A percentile compares a stretch with the other conserved stretches of the same genome.
phyloP scores from a whole-genome alignment of 129 eudicot species.

The Helianthus tuberosus region DNA sequence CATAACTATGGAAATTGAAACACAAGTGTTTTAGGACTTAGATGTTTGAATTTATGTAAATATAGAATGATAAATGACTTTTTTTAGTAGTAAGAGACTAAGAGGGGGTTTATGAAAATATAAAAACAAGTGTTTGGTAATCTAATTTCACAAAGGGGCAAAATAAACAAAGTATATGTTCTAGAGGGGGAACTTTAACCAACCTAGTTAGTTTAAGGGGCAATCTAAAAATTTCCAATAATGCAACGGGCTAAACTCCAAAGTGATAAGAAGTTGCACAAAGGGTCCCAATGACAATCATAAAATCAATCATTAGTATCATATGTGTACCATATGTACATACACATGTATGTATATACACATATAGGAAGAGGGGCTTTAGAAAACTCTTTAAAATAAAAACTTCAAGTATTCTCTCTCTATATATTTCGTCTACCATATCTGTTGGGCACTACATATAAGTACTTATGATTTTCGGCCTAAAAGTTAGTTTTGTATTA shows the following conservation, averaged over 20 bases:
- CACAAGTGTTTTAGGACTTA: slow-evolving; percentile 19
- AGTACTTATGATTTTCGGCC: too few species aligned
- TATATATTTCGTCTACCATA: not conserved
- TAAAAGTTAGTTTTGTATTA: not conserved
- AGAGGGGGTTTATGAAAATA: slow-evolving; percentile 5
- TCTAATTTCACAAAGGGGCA: slow-evolving; percentile 5
- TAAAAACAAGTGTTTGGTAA: not conserved
- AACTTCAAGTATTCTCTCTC: too few species aligned
- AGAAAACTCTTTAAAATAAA: too few species aligned
- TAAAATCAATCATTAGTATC: slow-evolving; percentile 16
- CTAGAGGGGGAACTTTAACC: slow-evolving; percentile 20
- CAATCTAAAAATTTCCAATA: not conserved
- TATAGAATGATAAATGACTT: slow-evolving; percentile 7
- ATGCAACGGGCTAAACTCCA: slow-evolving; percentile 21
- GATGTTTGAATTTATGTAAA: slow-evolving; percentile 1
- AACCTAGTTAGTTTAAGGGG: slow-evolving; percentile 25
- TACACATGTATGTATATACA: too few species aligned
- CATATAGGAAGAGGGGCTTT: too few species aligned
- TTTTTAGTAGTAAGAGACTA: not conserved
- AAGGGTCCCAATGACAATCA: slow-evolving; percentile 19
- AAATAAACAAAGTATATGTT: not conserved
- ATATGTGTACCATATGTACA: not conserved
- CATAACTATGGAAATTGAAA: slow-evolving; percentile 55
- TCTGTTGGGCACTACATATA: not conserved
- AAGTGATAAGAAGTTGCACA: slow-evolving; percentile 12